Conservation (phyloP, 2,329 filamentous ascomycete genomes). For the Calonectria fujianensis region DNA sequence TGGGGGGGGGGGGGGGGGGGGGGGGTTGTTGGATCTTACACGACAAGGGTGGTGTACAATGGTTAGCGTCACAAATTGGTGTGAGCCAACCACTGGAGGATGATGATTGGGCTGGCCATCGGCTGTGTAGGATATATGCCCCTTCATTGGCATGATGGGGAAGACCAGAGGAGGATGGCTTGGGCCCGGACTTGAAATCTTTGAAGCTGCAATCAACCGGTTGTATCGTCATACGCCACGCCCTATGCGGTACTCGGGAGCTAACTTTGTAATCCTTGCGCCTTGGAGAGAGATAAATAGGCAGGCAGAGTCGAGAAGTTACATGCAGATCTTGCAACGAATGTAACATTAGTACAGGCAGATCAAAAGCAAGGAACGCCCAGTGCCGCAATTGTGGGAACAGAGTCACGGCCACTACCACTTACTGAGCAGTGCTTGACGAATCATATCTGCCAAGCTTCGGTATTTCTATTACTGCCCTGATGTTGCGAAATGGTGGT, state of each 20-base stretch:
- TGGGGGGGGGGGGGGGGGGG: too few relatives aligned
- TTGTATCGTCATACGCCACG: neutral
- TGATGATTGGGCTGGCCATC: neutral
- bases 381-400: slow-evolving; percentile 24
- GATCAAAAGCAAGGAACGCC: slow-evolving; percentile 20
- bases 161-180: neutral
- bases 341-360: slow-evolving; percentile 24
- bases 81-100: neutral
- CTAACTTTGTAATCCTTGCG: neutral
- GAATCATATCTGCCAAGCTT: neutral
- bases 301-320: slow-evolving; percentile 12
- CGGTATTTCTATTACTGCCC: slow-evolving; percentile 7
- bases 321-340: slow-evolving; percentile 20
- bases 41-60: neutral
- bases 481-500: slow-evolving; percentile 3
- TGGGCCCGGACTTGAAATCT: neutral
- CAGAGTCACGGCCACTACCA: neutral
- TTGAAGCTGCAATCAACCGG: neutral
- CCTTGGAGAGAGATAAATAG: slow-evolving; percentile 5
- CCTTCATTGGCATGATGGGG: neutral
- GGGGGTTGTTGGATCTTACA: neutral
- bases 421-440: neutral
- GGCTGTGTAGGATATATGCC: neutral
- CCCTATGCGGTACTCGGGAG: neutral
- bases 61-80: neutral